Conservation (phyloP, 495 filamentous ascomycete species). For the Neurospora sp. region DNA sequence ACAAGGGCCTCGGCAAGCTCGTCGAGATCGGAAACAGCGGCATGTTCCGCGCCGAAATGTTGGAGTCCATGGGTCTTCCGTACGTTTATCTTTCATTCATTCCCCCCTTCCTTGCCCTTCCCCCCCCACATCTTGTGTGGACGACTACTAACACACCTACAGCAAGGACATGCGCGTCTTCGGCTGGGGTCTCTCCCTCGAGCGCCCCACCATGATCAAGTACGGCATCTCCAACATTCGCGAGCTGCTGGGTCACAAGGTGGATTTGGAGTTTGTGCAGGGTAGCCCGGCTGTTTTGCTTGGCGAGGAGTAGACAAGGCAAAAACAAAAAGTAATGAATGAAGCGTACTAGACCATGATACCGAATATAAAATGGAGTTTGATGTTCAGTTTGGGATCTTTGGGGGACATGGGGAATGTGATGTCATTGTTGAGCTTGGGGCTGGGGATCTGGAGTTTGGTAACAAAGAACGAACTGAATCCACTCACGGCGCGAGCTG, state of each 20-base stretch:
- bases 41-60: conserved; percentile 97
- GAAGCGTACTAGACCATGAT: neutral
- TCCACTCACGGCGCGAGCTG: too few species aligned
- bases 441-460: neutral
- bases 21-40: conserved; percentile 97
- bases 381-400: neutral
- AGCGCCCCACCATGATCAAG: conserved; percentile 97
- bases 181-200: conserved; percentile 82
- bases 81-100: neutral
- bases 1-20: conserved; percentile 74
- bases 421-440: neutral
- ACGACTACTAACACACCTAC: neutral
- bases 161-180: conserved; percentile 72
- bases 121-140: neutral
- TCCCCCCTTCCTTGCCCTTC: neutral
- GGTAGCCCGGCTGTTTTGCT: conserved; percentile 73
- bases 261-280: conserved; percentile 73
- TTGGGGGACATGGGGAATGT: neutral
- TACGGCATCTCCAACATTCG: conserved; percentile 79
- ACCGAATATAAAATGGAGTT: neutral
- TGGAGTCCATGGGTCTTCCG: conserved; percentile 73
- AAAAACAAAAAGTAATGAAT: neutral
- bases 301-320: conserved; percentile 50
- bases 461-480: too few species aligned
- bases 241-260: conserved; percentile 76